Evolutionary conservation across 805 yeast genomes (phyloP), one percentile per base, ranked within the genome.

Genomic region (Yarrowia sp.): DNA sequence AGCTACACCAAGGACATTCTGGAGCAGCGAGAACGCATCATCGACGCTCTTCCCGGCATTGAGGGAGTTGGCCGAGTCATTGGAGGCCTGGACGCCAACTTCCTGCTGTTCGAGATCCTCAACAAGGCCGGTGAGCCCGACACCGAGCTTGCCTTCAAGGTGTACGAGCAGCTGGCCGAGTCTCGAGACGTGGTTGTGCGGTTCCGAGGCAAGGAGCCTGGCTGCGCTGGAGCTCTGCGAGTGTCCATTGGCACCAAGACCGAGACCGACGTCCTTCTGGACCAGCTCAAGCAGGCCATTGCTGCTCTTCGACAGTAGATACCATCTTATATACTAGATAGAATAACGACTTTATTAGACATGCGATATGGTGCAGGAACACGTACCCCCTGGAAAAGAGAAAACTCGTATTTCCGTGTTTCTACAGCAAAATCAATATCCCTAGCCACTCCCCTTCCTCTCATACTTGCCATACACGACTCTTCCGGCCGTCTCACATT

Each of bases 21-120:
- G 13, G 69, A 66, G 1, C 87, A 92, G 74, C 81, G 96, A 68
- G 68, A 66, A 0, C 65, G 77, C 21, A 76, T 94, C 32, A 72
- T 86, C 55, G 68, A 77, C 3, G 81, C 78, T 55, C 76, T 94
- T 33, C 79, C 81, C 22, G 71, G 77, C 19, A 70, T 92, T 39
- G 76, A 82, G 6, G 85, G 87, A 12, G 79, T 93, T 22, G 96
- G 94, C 22, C 80, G 80, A 63, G 81, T 86, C 62, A 81, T 90
- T 59, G 98, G 99, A 41, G 81, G 81, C 38, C 91, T 94, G 1
- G 97, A 90, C 72, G 86, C 97, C 3, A 94, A 94, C 72, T 94
- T 94, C 72, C 67, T 94, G 7, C 79, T 94, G 63, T 71, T 92
- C 14, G 87, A 90, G 71, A 77, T 93, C 19, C 78, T 89, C 60